Evolutionary conservation across 2,329 filamentous ascomycete genomes (phyloP), one percentile per base, ranked within the genome.

Genomic region (Trichoderma harzianum): DNA sequence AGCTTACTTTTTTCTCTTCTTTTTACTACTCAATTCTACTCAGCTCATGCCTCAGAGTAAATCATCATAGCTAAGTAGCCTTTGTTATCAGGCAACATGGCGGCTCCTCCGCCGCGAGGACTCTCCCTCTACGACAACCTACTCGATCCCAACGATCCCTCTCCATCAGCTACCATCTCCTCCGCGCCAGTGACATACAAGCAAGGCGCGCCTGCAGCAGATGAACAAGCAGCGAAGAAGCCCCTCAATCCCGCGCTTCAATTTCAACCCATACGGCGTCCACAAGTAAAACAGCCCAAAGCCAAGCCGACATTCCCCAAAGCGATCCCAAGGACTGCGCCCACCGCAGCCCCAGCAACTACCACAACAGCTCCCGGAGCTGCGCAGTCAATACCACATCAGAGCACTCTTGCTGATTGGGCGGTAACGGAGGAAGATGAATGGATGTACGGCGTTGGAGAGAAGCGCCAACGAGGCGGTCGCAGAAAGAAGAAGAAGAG

Each of bases 41-140:
- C 26, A 32, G 18, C 8, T 7, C 18, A 69, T n/a, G n/a, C 10
- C 5, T 26, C 26, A 32, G 5, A 18, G 12, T n/a, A 26, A 14
- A 47, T 18, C n/a, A 26, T n/a, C 14, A 64, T 47, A 55, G 6
- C 47, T 14, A 28, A 70, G 5, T 43, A 43, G 7, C 16, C 12
- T 57, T 57, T 26, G 21, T 43, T 14, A n/a, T 10, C 39, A 39
- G 32, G 28, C 12, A 57, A 30, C 64, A 80, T 78, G 77, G 76
- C 80, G 72, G 78, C 77, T 72, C 84, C 83, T 58, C 81, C 82
- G 14, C 78, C 81, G 61, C 82, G 84, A 71, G 86, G 86, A 71
- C 84, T 94, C 75, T 95, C 93, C 21, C 89, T 97, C 6, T 97
- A 97, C 80, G 94, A 93, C 69, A 93, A 97, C 80, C 87, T 97